Evolutionary conservation across 2,329 filamentous ascomycete genomes (phyloP).

Genomic region (Colletotrichum sp.): DNA sequence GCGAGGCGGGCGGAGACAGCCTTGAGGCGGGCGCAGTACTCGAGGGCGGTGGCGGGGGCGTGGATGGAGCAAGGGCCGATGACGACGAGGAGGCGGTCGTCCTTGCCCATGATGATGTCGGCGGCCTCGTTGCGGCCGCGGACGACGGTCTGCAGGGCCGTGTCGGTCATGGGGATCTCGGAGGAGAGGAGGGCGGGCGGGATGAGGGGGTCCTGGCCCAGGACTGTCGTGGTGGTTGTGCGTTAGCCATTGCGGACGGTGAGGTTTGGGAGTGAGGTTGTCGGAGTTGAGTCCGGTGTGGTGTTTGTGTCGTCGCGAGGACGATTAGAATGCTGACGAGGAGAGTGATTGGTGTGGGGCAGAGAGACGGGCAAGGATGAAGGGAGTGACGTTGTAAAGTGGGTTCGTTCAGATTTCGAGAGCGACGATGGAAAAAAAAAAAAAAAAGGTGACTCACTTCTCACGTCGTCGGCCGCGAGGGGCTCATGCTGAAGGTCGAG

Average conservation of each 20-base stretch:
- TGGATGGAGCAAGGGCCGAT: constrained; percentile 97
- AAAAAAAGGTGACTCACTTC: constrained; percentile 35
- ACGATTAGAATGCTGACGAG: background rate
- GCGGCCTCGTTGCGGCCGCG: constrained; percentile 72
- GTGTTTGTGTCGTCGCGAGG: background rate
- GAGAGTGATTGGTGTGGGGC: background rate
- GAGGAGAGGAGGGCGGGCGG: constrained; percentile 84
- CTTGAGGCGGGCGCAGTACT: constrained; percentile 85
- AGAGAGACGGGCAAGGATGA: background rate
- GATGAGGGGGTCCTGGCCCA: constrained; percentile 93
- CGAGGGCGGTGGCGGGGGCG: constrained; percentile 84
- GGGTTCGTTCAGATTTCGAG: background rate
- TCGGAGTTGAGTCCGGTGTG: background rate
- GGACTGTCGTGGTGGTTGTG: constrained; percentile 60
- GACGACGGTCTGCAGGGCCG: constrained; percentile 71
- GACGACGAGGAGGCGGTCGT: constrained; percentile 90
- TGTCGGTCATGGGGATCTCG: constrained; percentile 76
- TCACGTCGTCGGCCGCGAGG: constrained; percentile 50
- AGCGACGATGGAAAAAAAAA: background rate
- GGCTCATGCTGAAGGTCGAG: constrained; percentile 39
- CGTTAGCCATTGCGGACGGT: constrained; percentile 23
- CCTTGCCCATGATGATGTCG: constrained; percentile 77
- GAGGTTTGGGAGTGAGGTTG: background rate
- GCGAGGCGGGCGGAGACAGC: constrained; percentile 78
- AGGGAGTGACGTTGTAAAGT: background rate